A percentile compares a stretch with the other conserved stretches of the same genome.
Conservation (phyloP, 2,329 filamentous ascomycete species). For the Microdochium trichocladiopsis region DNA sequence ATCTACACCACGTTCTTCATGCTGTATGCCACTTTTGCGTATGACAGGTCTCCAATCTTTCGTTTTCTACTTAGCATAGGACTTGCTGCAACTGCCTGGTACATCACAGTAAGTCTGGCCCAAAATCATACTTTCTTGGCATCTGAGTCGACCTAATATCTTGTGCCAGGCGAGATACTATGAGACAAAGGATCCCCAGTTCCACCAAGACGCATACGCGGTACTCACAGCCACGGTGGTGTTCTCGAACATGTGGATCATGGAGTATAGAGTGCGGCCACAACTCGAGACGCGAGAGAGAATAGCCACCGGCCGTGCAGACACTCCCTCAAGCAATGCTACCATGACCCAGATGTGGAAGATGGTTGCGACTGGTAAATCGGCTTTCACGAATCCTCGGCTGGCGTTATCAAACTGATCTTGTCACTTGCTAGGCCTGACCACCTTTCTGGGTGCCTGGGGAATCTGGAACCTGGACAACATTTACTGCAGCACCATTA, state of each 20-base stretch:
- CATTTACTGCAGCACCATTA: conserved; percentile 60
- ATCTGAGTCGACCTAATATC: not conserved
- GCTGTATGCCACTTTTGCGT: conserved; percentile 64
- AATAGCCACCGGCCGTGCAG: conserved; percentile 33
- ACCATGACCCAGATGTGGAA: conserved; percentile 63
- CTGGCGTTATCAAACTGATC: not conserved
- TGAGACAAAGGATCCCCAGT: conserved; percentile 71
- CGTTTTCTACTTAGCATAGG: conserved; percentile 48
- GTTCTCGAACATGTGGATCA: conserved; percentile 68
- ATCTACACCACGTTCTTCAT: conserved; percentile 53
- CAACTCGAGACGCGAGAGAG: conserved; percentile 35
- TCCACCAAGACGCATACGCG: conserved; percentile 77
- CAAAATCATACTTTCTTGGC: not conserved
- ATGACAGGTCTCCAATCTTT: conserved; percentile 46
- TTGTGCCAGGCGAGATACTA: conserved; percentile 52
- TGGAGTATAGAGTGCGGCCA: conserved; percentile 46
- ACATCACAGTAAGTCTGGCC: conserved; percentile 59
- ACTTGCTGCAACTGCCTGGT: conserved; percentile 48
- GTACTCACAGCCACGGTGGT: conserved; percentile 64
- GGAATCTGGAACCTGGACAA: conserved; percentile 76
- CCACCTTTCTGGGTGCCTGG: conserved; percentile 68
- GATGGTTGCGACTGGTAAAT: conserved; percentile 53
- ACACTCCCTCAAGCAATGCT: conserved; percentile 15
- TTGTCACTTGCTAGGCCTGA: conserved; percentile 40
- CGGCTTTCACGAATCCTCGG: not conserved